Evolutionary conservation across 1,284 basidiomycete species (phyloP).

Genomic region (Earliella scabrosa): DNA sequence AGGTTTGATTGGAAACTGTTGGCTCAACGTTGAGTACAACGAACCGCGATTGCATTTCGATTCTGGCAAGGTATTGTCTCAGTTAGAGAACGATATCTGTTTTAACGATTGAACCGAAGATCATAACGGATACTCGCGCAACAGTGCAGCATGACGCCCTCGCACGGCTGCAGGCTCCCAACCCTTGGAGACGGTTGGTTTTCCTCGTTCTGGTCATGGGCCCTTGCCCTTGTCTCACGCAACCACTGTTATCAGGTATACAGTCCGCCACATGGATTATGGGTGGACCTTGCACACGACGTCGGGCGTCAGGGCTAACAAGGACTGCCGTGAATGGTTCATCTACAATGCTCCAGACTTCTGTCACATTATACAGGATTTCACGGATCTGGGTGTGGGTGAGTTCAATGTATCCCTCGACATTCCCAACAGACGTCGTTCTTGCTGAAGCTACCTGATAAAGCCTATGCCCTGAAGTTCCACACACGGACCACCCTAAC

Average conservation of each 20-base stretch:
- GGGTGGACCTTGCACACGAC: constrained; percentile 10
- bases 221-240: too few species aligned
- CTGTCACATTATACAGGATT: constrained; percentile 1
- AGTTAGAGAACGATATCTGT: not conserved
- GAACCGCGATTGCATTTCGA: not conserved
- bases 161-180: too few species aligned
- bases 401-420: not conserved
- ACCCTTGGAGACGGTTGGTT: too few species aligned
- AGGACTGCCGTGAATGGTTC: constrained; percentile 12
- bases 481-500: constrained; percentile 7
- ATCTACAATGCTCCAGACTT: not conserved
- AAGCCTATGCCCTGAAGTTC: constrained; percentile 11
- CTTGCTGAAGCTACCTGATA: not conserved
- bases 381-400: constrained; percentile 11
- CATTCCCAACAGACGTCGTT: too few species aligned
- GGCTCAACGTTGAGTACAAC: not conserved
- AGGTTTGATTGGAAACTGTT: not conserved
- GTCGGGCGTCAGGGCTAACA: constrained; percentile 3
- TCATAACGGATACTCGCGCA: not conserved
- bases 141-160: not conserved
- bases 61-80: not conserved
- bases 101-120: too few species aligned
- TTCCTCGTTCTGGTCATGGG: too few species aligned
- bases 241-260: not conserved
- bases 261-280: not conserved